Percentiles rank a stretch among this genome's conserved stretches.
Evolutionary conservation across 495 filamentous ascomycete species (phyloP).

Genomic region (Hamigera avellanea): DNA sequence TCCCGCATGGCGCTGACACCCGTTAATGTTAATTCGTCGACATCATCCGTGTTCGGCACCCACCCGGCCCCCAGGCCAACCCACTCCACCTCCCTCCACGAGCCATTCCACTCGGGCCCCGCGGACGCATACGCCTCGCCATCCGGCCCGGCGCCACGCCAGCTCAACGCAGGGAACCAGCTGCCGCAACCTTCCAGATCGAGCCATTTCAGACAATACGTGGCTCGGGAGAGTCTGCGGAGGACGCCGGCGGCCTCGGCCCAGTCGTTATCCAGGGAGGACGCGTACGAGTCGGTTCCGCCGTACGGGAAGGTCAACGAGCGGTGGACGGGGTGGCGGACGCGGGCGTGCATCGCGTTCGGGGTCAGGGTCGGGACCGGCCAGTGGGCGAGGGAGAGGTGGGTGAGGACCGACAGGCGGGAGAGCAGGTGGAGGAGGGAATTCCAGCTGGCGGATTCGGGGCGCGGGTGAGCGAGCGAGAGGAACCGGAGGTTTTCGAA

Average conservation of each 20-base stretch:
- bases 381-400: slow-evolving; percentile 73
- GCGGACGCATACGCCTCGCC: slow-evolving; percentile 14
- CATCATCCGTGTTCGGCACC: slow-evolving; percentile 8
- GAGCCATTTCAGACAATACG: slow-evolving; percentile 66
- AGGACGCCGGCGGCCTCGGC: slow-evolving; percentile 57
- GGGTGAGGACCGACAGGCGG: slow-evolving; percentile 54
- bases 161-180: slow-evolving; percentile 57
- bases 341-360: slow-evolving; percentile 37
- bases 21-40: background rate
- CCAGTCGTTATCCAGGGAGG: slow-evolving; percentile 54
- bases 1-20: no score
- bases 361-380: slow-evolving; percentile 60
- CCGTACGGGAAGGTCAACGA: slow-evolving; percentile 43
- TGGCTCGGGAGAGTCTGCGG: slow-evolving; percentile 49
- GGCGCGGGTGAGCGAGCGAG: slow-evolving; percentile 36
- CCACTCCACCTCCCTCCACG: slow-evolving; percentile 38
- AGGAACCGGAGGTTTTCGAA: slow-evolving; percentile 41
- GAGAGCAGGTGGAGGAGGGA: slow-evolving; percentile 50
- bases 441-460: slow-evolving; percentile 46
- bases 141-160: slow-evolving; percentile 21
- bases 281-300: slow-evolving; percentile 52
- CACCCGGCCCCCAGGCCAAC: slow-evolving; percentile 42
- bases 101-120: slow-evolving; percentile 39
- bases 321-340: slow-evolving; percentile 22
- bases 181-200: slow-evolving; percentile 67